Evolutionary conservation across 2,329 filamentous ascomycete genomes (phyloP).

Genomic region (Fusarium sp.): DNA sequence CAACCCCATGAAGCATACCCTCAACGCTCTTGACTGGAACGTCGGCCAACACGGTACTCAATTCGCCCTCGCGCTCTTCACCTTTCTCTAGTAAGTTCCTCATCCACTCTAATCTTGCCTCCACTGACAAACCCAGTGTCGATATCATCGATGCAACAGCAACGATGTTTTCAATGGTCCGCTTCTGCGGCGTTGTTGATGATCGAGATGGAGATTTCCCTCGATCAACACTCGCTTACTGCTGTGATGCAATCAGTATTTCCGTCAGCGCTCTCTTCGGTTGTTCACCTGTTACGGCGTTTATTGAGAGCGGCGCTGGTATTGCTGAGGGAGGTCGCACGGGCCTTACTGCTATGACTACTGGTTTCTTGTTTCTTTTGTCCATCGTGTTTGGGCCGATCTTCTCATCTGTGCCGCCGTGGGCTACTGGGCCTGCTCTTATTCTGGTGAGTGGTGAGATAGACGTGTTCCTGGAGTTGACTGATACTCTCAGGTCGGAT

Average conservation of each 20-base stretch:
- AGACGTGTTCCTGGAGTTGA: fast-evolving
- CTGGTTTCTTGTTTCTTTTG: slow-evolving; percentile 72
- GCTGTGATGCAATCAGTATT: slow-evolving; percentile 71
- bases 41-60: slow-evolving; percentile 71
- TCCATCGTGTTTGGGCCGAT: slow-evolving; percentile 76
- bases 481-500: slow-evolving; percentile 62
- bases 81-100: slow-evolving; percentile 65
- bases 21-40: slow-evolving; percentile 76
- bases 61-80: slow-evolving; percentile 78
- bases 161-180: slow-evolving; percentile 77
- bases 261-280: slow-evolving; percentile 73
- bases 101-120: fast-evolving
- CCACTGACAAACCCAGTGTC: slow-evolving; percentile 49
- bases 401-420: slow-evolving; percentile 76
- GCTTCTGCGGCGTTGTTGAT: slow-evolving; percentile 70
- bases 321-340: slow-evolving; percentile 76
- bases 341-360: slow-evolving; percentile 71
- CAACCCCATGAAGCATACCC: slow-evolving; percentile 72
- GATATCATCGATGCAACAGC: slow-evolving; percentile 78
- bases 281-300: slow-evolving; percentile 73
- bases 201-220: slow-evolving; percentile 76
- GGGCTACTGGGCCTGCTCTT: slow-evolving; percentile 80
- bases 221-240: slow-evolving; percentile 79
- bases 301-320: slow-evolving; percentile 75
- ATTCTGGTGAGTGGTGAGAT: slow-evolving; percentile 57